Conservation (phyloP, 108 stramenopile genomes). For the Fragilariopsis cylindrus region DNA sequence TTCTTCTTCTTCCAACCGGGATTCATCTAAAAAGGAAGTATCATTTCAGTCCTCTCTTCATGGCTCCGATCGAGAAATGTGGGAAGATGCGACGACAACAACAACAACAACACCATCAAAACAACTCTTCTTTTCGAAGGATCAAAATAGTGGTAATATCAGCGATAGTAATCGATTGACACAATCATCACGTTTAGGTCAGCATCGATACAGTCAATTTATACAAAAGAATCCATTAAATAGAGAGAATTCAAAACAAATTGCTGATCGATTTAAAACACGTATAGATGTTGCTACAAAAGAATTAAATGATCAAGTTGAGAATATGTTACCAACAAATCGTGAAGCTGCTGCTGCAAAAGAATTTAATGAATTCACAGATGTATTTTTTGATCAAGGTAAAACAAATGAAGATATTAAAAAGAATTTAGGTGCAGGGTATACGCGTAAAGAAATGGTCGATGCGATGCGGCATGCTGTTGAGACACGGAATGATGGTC, state of each 20-base stretch:
- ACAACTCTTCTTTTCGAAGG: not conserved
- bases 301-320: conserved; percentile 20
- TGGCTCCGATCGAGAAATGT: too few species aligned
- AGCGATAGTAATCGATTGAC: not conserved
- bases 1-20: too few species aligned
- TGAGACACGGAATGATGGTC: conserved; percentile 42
- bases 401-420: not conserved
- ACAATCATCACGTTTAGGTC: too few species aligned
- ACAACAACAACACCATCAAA: not conserved
- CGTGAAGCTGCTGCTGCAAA: conserved; percentile 8
- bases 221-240: not conserved
- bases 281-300: too few species aligned
- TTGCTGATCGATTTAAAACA: not conserved
- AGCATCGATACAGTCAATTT: too few species aligned
- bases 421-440: not conserved
- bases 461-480: conserved; percentile 58
- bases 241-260: conserved; percentile 2
- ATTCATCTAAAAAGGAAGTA: too few species aligned
- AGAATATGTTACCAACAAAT: conserved; percentile 13
- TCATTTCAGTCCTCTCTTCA: too few species aligned
- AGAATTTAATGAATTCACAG: conserved; percentile 21
- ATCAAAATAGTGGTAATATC: not conserved
- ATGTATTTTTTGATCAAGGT: conserved; percentile 7
- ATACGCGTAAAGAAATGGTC: conserved; percentile 36
- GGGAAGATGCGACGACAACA: too few species aligned